phyloP scores from a whole-genome alignment of 2,329 filamentous ascomycete species.

The Diplodia intermedia region DNA sequence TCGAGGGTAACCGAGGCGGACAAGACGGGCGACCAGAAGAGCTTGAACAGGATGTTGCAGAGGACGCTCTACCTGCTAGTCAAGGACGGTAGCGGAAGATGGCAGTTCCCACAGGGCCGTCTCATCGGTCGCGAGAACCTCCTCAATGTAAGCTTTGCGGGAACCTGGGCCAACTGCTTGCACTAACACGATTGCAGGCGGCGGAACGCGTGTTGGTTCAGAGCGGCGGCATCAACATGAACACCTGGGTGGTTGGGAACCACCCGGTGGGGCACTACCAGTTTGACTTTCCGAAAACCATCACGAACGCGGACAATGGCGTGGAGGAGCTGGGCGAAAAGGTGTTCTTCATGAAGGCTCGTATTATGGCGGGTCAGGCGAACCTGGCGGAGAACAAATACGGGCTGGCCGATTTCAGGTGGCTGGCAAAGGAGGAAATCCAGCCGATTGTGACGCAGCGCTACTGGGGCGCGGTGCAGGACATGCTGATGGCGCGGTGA shows the following conservation, averaged over 20 bases:
- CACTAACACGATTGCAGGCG: conserved; percentile 63
- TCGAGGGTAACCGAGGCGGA: conserved; percentile 80
- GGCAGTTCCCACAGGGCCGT: conserved; percentile 81
- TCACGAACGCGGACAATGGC: conserved; percentile 39
- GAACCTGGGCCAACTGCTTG: not conserved
- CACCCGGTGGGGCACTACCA: conserved; percentile 84
- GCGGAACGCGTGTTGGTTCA: conserved; percentile 79
- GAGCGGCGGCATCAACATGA: conserved; percentile 91
- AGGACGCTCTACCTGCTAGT: conserved; percentile 89
- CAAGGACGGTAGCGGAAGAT: conserved; percentile 71
- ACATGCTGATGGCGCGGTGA: conserved; percentile 83
- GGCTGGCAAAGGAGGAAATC: conserved; percentile 91
- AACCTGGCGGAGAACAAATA: conserved; percentile 75
- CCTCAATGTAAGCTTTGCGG: conserved; percentile 71
- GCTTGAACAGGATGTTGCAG: conserved; percentile 80
- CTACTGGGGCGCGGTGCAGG: conserved; percentile 78
- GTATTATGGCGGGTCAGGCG: conserved; percentile 97
- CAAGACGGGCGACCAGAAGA: conserved; percentile 72
- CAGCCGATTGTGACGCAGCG: conserved; percentile 66
- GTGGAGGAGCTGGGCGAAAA: conserved; percentile 70
- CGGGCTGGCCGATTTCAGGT: conserved; percentile 83
- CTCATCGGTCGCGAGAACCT: conserved; percentile 76
- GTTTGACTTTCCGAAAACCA: conserved; percentile 57
- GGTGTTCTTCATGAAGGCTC: conserved; percentile 93
- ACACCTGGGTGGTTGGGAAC: conserved; percentile 95